Evolutionary conservation across 2,329 filamentous ascomycete genomes (phyloP).

Genomic region (Ciborinia camelliae): DNA sequence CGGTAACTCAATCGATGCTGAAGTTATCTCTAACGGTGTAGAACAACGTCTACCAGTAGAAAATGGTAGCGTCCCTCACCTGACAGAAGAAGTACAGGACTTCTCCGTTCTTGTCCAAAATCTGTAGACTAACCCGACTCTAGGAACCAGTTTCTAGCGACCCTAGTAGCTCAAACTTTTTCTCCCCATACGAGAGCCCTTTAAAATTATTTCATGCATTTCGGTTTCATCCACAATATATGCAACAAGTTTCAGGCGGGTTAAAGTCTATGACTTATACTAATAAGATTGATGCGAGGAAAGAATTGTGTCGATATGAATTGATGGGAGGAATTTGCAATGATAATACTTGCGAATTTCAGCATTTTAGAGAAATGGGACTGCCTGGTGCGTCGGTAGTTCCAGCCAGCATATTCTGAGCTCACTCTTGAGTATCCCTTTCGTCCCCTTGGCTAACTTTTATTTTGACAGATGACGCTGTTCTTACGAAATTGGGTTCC

Average conservation of each 20-base stretch:
- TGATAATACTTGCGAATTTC: constrained; percentile 66
- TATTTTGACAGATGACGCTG: constrained; percentile 60
- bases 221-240: constrained; percentile 81
- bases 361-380: constrained; percentile 76
- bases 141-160: constrained; percentile 22
- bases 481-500: constrained; percentile 68
- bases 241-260: constrained; percentile 66
- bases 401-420: constrained; percentile 28
- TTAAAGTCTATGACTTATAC: constrained; percentile 91
- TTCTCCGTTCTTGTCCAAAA: constrained; percentile 20
- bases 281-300: constrained; percentile 76
- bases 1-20: constrained; percentile 21
- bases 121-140: constrained; percentile 27
- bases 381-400: constrained; percentile 66
- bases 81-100: constrained; percentile 34
- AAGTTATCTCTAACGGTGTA: constrained; percentile 23
- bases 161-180: constrained; percentile 24
- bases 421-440: constrained; percentile 30
- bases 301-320: constrained; percentile 74
- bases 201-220: constrained; percentile 81
- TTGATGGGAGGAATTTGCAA: constrained; percentile 67
- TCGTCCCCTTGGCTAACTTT: constrained; percentile 41
- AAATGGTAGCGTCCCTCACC: constrained; percentile 23
- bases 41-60: constrained; percentile 20
- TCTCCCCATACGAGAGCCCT: constrained; percentile 75